Conservation (phyloP, 495 filamentous ascomycete species). For the Aspergillus cavernicola region DNA sequence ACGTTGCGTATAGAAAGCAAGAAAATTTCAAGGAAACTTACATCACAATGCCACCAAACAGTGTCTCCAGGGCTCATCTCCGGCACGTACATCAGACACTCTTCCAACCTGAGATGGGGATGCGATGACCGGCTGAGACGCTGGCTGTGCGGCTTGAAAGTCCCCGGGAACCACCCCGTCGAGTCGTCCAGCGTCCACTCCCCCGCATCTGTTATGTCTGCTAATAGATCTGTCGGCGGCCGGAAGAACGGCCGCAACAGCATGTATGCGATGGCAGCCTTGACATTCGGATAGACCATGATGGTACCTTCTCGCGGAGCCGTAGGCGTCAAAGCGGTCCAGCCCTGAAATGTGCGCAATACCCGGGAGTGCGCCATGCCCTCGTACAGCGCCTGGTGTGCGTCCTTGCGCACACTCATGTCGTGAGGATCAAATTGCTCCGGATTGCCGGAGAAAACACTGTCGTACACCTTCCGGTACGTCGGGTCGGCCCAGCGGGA, state of each 20-base stretch:
- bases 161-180: background rate
- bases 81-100: slow-evolving; percentile 1
- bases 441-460: background rate
- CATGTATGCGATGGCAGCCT: background rate
- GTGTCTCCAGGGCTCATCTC: background rate
- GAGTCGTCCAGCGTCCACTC: background rate
- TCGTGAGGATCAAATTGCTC: background rate
- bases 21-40: background rate
- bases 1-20: background rate
- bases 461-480: background rate
- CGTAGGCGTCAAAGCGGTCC: background rate
- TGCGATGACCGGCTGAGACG: background rate
- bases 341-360: background rate
- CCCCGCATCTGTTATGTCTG: background rate
- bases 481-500: background rate
- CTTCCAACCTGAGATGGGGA: slow-evolving; percentile 5
- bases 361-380: background rate
- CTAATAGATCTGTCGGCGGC: background rate
- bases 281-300: background rate
- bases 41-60: slow-evolving; percentile 5
- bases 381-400: background rate
- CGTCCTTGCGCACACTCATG: background rate
- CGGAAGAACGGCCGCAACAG: background rate
- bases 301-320: background rate
- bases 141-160: slow-evolving; percentile 4